These are phyloP conservation scores for Delphinella strobiligena DNA, from an alignment of 2,329 filamentous ascomycete species.

Conservation along the genomic window DNA sequence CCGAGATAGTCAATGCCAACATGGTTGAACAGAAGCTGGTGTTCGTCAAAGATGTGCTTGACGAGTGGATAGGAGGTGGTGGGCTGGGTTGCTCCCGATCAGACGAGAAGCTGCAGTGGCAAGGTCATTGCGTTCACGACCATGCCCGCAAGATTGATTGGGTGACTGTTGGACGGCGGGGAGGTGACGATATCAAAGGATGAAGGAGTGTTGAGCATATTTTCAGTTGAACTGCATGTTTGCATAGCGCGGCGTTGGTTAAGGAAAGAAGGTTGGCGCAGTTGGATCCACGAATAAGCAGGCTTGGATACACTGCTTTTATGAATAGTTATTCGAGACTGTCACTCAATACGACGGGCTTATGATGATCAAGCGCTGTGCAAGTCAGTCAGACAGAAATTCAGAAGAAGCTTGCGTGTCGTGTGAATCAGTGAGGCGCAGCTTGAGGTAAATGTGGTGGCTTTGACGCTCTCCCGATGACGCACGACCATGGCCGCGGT, in stretches of 20 bases:
- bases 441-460: background rate
- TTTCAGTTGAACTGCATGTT: too few relatives aligned
- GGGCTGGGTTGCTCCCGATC: conserved; percentile 46
- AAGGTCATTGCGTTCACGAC: conserved; percentile 30
- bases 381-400: too few relatives aligned
- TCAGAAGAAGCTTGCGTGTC: too few relatives aligned
- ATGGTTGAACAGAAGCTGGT: conserved; percentile 61
- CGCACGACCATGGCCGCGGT: background rate
- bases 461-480: background rate
- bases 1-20: conserved; percentile 58
- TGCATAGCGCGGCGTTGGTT: conserved; percentile 8
- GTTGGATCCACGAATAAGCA: background rate
- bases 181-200: conserved; percentile 26
- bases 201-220: too few relatives aligned
- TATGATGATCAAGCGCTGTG: too few relatives aligned
- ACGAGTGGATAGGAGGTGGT: conserved; percentile 58
- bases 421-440: too few relatives aligned
- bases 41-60: conserved; percentile 56
- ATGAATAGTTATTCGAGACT: too few relatives aligned
- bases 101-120: conserved; percentile 28
- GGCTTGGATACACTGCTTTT: background rate
- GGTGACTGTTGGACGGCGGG: conserved; percentile 36
- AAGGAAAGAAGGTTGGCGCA: background rate
- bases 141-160: conserved; percentile 32
- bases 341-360: too few relatives aligned